Conservation (phyloP, 1,284 basidiomycete genomes). For the Austroboletus novae-zelandiae region DNA sequence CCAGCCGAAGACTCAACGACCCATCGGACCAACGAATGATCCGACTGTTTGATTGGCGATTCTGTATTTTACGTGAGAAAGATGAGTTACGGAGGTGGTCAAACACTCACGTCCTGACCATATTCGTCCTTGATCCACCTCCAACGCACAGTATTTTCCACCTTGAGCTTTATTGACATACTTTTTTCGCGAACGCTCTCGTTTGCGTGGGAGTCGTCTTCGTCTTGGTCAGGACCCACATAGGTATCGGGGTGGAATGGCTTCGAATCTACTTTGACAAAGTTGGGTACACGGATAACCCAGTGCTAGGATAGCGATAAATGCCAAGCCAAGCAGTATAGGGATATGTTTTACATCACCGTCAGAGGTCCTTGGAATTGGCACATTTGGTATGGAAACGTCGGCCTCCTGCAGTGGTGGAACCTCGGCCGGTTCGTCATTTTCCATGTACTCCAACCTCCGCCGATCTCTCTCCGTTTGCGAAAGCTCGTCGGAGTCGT, state of each 20-base stretch:
- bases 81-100: neutral
- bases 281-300: conserved; percentile 83
- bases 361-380: conserved; percentile 68
- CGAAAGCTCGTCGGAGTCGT: conserved; percentile 64
- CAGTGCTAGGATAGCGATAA: conserved; percentile 53
- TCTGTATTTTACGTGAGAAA: conserved; percentile 39
- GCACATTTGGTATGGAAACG: conserved; percentile 75
- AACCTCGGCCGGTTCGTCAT: conserved; percentile 56
- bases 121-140: conserved; percentile 76
- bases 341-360: conserved; percentile 52
- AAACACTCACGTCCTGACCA: conserved; percentile 62
- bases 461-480: conserved; percentile 67
- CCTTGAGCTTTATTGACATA: conserved; percentile 80
- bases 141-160: conserved; percentile 91
- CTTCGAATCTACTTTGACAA: conserved; percentile 77
- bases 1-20: conserved; percentile 79
- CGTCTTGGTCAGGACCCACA: conserved; percentile 75
- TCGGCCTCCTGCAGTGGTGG: conserved; percentile 64
- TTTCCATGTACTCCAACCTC: conserved; percentile 79
- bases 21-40: conserved; percentile 93
- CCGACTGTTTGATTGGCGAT: conserved; percentile 82
- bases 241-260: conserved; percentile 83
- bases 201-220: conserved; percentile 54
- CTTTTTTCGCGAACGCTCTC: conserved; percentile 66
- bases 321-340: neutral